These are phyloP conservation scores for Stellera chamaejasme DNA, from an alignment of 345 rosid genomes.

Conservation along the genomic window DNA sequence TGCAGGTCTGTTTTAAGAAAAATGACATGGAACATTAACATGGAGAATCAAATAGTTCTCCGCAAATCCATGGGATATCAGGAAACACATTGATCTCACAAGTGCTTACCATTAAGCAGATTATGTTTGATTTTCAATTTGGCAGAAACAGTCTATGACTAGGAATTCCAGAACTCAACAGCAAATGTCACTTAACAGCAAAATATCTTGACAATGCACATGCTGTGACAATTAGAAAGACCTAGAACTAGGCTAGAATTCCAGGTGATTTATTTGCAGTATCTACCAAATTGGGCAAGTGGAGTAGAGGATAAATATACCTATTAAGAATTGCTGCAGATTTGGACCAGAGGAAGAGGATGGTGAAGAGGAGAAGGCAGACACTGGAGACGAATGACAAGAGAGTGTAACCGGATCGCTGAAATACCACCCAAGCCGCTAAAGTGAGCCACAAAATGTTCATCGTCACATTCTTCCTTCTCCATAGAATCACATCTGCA, in stretches of 20 bases:
- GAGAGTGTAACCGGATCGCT: constrained; percentile 73
- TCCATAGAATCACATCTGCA: constrained; percentile 93
- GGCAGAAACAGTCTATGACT: too few relatives aligned
- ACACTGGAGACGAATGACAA: constrained; percentile 84
- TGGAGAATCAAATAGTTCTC: too few relatives aligned
- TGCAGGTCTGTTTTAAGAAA: constrained; percentile 56
- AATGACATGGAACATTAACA: neutral
- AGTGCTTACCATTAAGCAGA: too few relatives aligned
- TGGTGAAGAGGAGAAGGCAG: constrained; percentile 65
- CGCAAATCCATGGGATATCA: too few relatives aligned
- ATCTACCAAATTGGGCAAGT: neutral
- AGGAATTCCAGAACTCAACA: too few relatives aligned
- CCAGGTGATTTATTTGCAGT: too few relatives aligned
- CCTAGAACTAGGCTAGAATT: neutral
- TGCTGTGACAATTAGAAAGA: neutral
- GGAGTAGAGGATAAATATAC: constrained; percentile 22
- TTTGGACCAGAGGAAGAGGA: constrained; percentile 94
- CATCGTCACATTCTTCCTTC: constrained; percentile 48
- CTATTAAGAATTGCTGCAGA: constrained; percentile 88
- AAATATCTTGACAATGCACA: too few relatives aligned
- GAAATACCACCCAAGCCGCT: constrained; percentile 86
- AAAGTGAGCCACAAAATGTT: constrained; percentile 60
- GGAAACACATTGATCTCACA: too few relatives aligned
- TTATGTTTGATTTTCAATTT: too few relatives aligned
- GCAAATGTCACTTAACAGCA: too few relatives aligned